A percentile compares a stretch with the other conserved stretches of the same genome.
Evolutionary conservation across 495 filamentous ascomycete genomes (phyloP).

Genomic region (Polyplosphaeria fusca): DNA sequence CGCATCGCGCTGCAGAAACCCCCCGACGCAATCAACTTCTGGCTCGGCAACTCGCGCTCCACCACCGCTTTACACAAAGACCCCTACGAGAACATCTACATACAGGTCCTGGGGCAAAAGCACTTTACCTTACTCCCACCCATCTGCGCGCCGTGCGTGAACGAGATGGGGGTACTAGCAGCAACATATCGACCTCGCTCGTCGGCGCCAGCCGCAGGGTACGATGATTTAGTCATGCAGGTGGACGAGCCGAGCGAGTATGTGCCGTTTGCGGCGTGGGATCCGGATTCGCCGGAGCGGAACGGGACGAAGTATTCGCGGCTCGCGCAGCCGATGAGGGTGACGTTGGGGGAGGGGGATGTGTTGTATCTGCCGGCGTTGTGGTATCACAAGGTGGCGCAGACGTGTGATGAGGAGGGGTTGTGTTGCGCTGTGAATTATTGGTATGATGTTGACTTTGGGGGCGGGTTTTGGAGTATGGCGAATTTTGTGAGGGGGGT

Average conservation of each 20-base stretch:
- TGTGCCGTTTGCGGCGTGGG: conserved; percentile 66
- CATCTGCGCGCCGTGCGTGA: conserved; percentile 58
- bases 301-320: conserved; percentile 53
- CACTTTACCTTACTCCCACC: conserved; percentile 69
- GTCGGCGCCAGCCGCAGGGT: not conserved
- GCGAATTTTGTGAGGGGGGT: conserved; percentile 21
- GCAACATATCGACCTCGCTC: conserved; percentile 50
- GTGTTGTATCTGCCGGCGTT: conserved; percentile 76
- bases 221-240: conserved; percentile 29
- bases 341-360: conserved; percentile 66
- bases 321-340: conserved; percentile 53
- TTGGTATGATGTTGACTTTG: conserved; percentile 55
- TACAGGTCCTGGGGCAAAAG: conserved; percentile 65
- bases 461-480: conserved; percentile 34
- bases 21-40: conserved; percentile 74
- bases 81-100: conserved; percentile 79
- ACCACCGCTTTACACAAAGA: conserved; percentile 71
- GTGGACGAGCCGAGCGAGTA: conserved; percentile 39
- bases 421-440: conserved; percentile 76
- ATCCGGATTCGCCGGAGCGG: conserved; percentile 57
- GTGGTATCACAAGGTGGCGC: conserved; percentile 75
- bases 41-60: conserved; percentile 67
- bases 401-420: conserved; percentile 58
- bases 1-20: conserved; percentile 57
- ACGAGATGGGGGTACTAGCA: conserved; percentile 51